Conservation (phyloP, 768 basidiomycete genomes). For the Crucibulum laeve region DNA sequence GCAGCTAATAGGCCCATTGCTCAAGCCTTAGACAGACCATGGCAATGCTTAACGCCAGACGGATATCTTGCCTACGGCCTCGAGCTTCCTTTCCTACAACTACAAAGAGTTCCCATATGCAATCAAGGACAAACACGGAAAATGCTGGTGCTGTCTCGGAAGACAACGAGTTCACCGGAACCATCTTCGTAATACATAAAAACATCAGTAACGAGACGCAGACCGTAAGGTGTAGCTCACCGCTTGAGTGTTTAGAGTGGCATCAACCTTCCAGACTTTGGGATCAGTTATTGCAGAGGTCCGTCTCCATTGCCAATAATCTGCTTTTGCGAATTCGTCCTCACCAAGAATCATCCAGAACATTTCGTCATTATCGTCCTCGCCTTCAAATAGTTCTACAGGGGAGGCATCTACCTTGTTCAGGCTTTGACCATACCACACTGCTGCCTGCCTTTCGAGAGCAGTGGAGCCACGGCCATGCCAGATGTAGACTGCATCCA, state of each 20-base stretch:
- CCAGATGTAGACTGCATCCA: conserved; percentile 77
- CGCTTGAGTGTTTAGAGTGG: conserved; percentile 21
- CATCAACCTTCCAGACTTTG: conserved; percentile 57
- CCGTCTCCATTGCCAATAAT: conserved; percentile 78
- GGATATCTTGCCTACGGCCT: conserved; percentile 53
- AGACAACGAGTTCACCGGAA: conserved; percentile 37
- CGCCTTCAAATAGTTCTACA: conserved; percentile 61
- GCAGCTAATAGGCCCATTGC: neutral
- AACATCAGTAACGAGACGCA: conserved; percentile 2
- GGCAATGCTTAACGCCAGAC: conserved; percentile 53
- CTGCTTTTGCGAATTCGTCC: conserved; percentile 68
- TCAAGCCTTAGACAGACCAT: conserved; percentile 32
- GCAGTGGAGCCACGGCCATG: conserved; percentile 66
- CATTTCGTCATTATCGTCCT: conserved; percentile 66
- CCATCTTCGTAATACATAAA: conserved; percentile 38
- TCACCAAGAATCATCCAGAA: conserved; percentile 88
- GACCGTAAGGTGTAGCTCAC: conserved; percentile 28
- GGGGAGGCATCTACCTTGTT: conserved; percentile 31
- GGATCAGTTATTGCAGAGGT: conserved; percentile 36
- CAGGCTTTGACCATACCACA: conserved; percentile 53
- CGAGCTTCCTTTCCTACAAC: conserved; percentile 68
- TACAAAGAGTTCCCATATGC: conserved; percentile 77
- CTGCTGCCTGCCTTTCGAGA: conserved; percentile 57
- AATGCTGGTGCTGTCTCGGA: conserved; percentile 30
- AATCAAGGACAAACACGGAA: conserved; percentile 67